phyloP scores from a whole-genome alignment of 106 monocot species.

The Dactylorhiza incarnata region DNA sequence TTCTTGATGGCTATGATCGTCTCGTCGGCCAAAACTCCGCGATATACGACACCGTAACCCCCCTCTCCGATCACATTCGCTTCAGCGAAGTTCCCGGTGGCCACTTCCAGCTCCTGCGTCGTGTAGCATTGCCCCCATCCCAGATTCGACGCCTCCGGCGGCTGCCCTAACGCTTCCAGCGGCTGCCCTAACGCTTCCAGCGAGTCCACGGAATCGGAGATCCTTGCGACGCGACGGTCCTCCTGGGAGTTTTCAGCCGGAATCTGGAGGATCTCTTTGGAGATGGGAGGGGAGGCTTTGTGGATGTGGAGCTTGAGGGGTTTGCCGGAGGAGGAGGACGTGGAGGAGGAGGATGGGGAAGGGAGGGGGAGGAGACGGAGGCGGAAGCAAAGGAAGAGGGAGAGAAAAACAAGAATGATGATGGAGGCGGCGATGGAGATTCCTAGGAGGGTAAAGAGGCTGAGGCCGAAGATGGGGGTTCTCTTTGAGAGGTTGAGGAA shows the following conservation, averaged over 20 bases:
- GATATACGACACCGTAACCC: constrained; percentile 53
- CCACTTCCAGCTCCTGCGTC: constrained; percentile 36
- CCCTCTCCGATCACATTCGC: constrained; percentile 61
- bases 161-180: not conserved
- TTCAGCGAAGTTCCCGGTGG: constrained; percentile 30
- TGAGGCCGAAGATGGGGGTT: constrained; percentile 14
- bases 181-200: not conserved
- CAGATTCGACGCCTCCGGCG: constrained; percentile 24
- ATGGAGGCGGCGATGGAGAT: constrained; percentile 9
- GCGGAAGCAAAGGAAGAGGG: not conserved
- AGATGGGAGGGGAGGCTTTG: constrained; percentile 25
- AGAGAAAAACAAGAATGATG: constrained; percentile 5
- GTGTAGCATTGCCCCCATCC: constrained; percentile 48
- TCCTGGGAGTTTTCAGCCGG: not conserved
- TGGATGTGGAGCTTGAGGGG: constrained; percentile 28
- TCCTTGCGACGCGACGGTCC: not conserved
- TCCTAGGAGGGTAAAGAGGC: constrained; percentile 12
- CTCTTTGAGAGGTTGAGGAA: constrained; percentile 13
- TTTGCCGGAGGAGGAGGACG: constrained; percentile 13
- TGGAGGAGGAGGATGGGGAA: not conserved
- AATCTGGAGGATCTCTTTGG: constrained; percentile 29
- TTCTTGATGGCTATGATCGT: constrained; percentile 43
- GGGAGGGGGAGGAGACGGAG: constrained; percentile 1
- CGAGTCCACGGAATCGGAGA: not conserved
- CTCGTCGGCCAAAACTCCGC: constrained; percentile 27